Base-by-base conservation (phyloP, 2,329 filamentous ascomycete genomes). In the Ceratocystis ficicola region DNA sequence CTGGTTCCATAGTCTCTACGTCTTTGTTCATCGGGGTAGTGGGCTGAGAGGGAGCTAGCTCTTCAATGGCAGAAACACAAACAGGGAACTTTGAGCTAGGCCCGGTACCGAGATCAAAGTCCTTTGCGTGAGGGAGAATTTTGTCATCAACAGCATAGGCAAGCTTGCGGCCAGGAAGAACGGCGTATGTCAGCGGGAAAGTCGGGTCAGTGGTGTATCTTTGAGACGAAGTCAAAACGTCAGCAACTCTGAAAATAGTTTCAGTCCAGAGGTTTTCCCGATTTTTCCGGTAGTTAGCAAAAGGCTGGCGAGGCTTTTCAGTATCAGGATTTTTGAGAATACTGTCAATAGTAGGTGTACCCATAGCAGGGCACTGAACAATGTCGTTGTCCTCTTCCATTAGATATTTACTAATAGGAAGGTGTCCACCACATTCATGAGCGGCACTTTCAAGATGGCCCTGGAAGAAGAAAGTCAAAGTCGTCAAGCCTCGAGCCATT, bases 361-460 rank as follows among this genome's bases (percentile, higher is more conserved):
- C 68, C 60, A 68, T 65, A 15, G 64, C 48, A 20, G 68, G 55
- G 20, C 22, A 61, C 22, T 25, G 55, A 44, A 68, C 57, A 32
- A 68, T 44, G 30, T 69, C 66, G 41, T 60, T 57, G 44, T 69
- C 68, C 57, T 69, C 68, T 22, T 64, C 63, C 22, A 69, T 28
- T 4, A 69, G 66, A n/a, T 67, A 68, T 4, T 63, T 65, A 10
- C 64, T 62, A 6, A 65, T 63, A 15, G 68, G 67, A 6, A 67
- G 62, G 28, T 8, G 62, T 3, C 60, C 60, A 44, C 52, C 63
- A 36, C 48, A 48, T 30, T 28, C 36, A 22, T 59, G 52, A 20
- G 63, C 65, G 22, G 63, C 61, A 22, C 61, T 48, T 10, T 67
- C 64, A 1, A 69, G 28, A 46, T 68, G 66, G 12, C 59, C 17